A percentile compares a stretch with the other conserved stretches of the same genome.
phyloP scores from a whole-genome alignment of 768 basidiomycete species.

The Suillus bovinus region DNA sequence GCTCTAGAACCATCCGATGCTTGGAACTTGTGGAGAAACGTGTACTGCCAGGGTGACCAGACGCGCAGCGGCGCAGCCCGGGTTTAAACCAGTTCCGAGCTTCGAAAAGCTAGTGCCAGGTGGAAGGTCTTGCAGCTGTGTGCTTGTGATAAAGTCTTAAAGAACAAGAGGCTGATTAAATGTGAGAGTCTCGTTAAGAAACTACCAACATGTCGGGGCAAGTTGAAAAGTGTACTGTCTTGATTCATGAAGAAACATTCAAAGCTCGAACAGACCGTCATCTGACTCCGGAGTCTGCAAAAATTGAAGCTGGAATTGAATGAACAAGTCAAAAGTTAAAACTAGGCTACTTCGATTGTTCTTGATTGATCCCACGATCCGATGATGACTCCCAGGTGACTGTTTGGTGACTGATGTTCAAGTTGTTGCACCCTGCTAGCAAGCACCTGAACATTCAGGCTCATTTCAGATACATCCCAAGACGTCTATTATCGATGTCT shows the following conservation, averaged over 20 bases:
- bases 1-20: not conserved
- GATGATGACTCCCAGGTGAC: slow-evolving; percentile 1
- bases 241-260: too few species aligned
- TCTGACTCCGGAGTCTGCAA: too few species aligned
- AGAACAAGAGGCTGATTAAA: not conserved
- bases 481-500: slow-evolving; percentile 5
- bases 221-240: not conserved
- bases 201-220: not conserved
- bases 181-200: not conserved
- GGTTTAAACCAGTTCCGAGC: not conserved
- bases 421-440: slow-evolving; percentile 6
- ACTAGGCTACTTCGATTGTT: too few species aligned
- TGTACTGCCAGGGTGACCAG: not conserved
- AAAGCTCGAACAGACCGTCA: too few species aligned
- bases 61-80: not conserved
- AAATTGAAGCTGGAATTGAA: not conserved
- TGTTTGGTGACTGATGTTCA: not conserved
- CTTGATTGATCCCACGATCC: not conserved
- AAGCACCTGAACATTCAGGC: not conserved
- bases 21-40: not conserved
- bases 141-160: not conserved
- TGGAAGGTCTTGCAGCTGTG: too few species aligned
- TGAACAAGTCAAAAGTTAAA: not conserved
- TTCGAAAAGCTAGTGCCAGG: not conserved
- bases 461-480: not conserved